A percentile compares a stretch with the other conserved stretches of the same genome.
phyloP scores from a whole-genome alignment of 805 yeast genomes.

The Saccharomycopsis lassenensis region DNA sequence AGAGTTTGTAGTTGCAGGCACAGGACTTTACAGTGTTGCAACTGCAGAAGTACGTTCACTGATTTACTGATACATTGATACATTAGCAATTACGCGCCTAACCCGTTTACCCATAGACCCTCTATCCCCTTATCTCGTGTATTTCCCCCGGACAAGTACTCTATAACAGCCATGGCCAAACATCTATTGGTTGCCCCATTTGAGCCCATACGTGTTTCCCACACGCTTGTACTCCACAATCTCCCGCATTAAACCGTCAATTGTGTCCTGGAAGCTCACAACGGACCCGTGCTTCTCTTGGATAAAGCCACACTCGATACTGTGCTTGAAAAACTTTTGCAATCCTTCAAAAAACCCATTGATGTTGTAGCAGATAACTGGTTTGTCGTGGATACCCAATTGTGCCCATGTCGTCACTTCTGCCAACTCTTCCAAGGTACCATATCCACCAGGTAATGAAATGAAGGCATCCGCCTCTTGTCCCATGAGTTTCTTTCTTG shows the following conservation, averaged over 20 bases:
- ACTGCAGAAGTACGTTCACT: too few relatives aligned
- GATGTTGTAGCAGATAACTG: constrained; percentile 66
- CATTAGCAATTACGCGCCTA: too few relatives aligned
- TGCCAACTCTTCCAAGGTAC: constrained; percentile 81
- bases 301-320: constrained; percentile 59
- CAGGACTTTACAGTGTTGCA: neutral
- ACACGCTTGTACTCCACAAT: constrained; percentile 44
- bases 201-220: constrained; percentile 60
- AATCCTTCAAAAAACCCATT: constrained; percentile 73
- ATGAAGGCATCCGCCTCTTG: constrained; percentile 77
- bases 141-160: too few relatives aligned
- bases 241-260: constrained; percentile 54
- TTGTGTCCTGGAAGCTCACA: constrained; percentile 54
- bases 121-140: too few relatives aligned
- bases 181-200: constrained; percentile 40
- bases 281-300: constrained; percentile 55
- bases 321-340: constrained; percentile 45
- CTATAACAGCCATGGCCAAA: too few relatives aligned
- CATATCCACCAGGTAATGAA: constrained; percentile 89
- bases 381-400: constrained; percentile 74
- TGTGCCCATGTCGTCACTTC: constrained; percentile 89
- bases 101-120: too few relatives aligned
- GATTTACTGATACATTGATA: too few relatives aligned
- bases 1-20: too few relatives aligned
- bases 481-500: constrained; percentile 80